Evolutionary conservation across 176 grass and related monocot genomes (phyloP).

Genomic region (Hsuehochloa calcarea): DNA sequence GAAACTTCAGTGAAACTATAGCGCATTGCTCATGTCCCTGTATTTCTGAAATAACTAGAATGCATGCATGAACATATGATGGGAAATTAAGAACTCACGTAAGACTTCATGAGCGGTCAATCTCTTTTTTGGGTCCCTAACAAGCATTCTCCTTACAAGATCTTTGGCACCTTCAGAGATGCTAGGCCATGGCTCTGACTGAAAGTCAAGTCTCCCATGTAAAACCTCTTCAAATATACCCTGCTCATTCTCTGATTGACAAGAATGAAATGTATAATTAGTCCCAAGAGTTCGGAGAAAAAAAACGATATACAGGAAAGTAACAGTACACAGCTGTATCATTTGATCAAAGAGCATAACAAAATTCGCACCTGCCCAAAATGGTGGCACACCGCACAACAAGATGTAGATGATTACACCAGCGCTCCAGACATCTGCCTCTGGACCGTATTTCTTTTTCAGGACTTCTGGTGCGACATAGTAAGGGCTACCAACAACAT

Average conservation of each 20-base stretch:
- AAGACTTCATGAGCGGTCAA: constrained; percentile 89
- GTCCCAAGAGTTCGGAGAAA: neutral
- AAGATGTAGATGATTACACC: constrained; percentile 94
- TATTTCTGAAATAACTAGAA: neutral
- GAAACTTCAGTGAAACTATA: constrained; percentile 3
- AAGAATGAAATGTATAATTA: neutral
- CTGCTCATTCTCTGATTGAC: constrained; percentile 74
- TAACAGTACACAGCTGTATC: neutral
- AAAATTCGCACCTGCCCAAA: constrained; percentile 72
- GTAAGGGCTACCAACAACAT: constrained; percentile 93
- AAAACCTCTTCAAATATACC: constrained; percentile 96
- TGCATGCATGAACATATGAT: neutral
- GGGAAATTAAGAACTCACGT: constrained; percentile 36
- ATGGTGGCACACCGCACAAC: constrained; percentile 82
- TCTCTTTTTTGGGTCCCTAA: constrained; percentile 78
- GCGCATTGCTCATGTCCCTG: neutral
- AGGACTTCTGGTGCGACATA: constrained; percentile 89
- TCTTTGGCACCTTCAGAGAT: constrained; percentile 90
- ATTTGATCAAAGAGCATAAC: neutral
- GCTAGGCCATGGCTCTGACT: constrained; percentile 89
- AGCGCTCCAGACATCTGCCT: constrained; percentile 91
- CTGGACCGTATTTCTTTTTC: constrained; percentile 81
- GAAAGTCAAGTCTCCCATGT: constrained; percentile 75
- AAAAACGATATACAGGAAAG: neutral
- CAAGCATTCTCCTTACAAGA: constrained; percentile 87